A percentile compares a stretch with the other conserved stretches of the same genome.
phyloP scores from a whole-genome alignment of 768 basidiomycete species.

The Trametes sanguinea region DNA sequence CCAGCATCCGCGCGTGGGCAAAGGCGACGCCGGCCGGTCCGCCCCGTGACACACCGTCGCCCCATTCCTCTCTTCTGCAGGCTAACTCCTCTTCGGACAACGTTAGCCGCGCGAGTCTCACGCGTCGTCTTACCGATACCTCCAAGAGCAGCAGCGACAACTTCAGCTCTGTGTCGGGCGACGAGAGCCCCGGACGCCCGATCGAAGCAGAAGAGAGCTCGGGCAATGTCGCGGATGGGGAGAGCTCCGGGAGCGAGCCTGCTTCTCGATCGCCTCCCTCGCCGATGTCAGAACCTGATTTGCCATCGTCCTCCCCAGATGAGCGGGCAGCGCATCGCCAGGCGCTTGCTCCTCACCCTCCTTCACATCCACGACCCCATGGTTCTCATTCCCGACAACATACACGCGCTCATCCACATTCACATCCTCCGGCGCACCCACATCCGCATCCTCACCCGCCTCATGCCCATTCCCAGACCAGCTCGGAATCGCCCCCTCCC shows the following conservation, averaged over 20 bases:
- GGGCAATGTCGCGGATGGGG: constrained; percentile 16
- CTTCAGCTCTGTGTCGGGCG: neutral
- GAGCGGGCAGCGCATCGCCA: neutral
- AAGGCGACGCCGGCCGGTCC: constrained; percentile 14
- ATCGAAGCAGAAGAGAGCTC: constrained; percentile 1
- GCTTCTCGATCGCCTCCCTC: neutral
- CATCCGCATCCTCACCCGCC: neutral
- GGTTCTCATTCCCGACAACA: neutral
- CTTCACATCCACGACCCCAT: neutral
- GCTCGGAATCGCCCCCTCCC: neutral
- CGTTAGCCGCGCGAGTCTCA: constrained; percentile 2
- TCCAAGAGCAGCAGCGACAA: neutral
- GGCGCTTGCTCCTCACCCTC: neutral
- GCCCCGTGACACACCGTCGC: constrained; percentile 8
- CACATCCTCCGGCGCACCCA: neutral
- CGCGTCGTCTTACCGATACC: neutral
- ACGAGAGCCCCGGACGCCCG: neutral
- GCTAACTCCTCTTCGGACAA: constrained; percentile 4
- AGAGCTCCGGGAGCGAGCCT: constrained; percentile 7
- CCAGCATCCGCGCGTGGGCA: constrained; percentile 20
- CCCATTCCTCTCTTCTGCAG: neutral
- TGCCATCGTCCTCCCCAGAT: too few relatives aligned
- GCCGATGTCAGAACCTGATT: too few relatives aligned
- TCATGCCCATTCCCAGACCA: neutral
- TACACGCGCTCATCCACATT: neutral